Evolutionary conservation across 371 early-diverging fungal species (phyloP).

Genomic region (Nematocida parisii): DNA sequence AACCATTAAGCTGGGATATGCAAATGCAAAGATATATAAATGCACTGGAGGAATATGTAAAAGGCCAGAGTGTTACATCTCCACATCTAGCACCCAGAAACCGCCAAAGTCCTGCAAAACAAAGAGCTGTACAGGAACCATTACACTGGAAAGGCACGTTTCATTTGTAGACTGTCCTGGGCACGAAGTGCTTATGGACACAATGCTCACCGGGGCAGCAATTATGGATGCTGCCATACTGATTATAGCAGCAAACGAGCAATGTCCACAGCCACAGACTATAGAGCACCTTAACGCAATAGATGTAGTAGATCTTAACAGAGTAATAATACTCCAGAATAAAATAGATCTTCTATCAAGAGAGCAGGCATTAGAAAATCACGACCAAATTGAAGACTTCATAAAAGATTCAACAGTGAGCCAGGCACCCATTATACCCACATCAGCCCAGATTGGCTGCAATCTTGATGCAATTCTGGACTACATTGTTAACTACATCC

Average conservation of each 20-base stretch:
- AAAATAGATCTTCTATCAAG: conserved; percentile 97
- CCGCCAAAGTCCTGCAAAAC: conserved; percentile 87
- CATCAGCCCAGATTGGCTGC: conserved; percentile 95
- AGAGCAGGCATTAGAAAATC: conserved; percentile 84
- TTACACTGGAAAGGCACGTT: conserved; percentile 77
- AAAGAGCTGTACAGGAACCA: conserved; percentile 76
- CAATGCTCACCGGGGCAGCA: conserved; percentile 99
- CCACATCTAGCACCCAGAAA: conserved; percentile 53
- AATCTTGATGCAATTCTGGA: conserved; percentile 98
- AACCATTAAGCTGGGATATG: conserved; percentile 99
- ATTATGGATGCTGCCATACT: conserved; percentile 99
- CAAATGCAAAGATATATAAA: conserved; percentile 88
- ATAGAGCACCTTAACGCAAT: conserved; percentile 98
- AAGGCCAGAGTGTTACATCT: conserved; percentile 68
- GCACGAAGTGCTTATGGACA: conserved; percentile 99
- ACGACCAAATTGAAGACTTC: conserved; percentile 87
- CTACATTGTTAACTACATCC: conserved; percentile 94
- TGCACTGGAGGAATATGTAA: conserved; percentile 62
- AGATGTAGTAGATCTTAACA: conserved; percentile 94
- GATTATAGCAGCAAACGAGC: conserved; percentile 97
- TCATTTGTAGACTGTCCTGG: conserved; percentile 99
- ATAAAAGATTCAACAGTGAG: conserved; percentile 82
- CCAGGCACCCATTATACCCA: conserved; percentile 93
- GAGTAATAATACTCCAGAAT: conserved; percentile 98
- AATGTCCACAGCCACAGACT: conserved; percentile 99